A percentile compares a stretch with the other conserved stretches of the same genome.
phyloP scores from a whole-genome alignment of 2,329 filamentous ascomycete genomes.

The Lasiodiplodia sp. region DNA sequence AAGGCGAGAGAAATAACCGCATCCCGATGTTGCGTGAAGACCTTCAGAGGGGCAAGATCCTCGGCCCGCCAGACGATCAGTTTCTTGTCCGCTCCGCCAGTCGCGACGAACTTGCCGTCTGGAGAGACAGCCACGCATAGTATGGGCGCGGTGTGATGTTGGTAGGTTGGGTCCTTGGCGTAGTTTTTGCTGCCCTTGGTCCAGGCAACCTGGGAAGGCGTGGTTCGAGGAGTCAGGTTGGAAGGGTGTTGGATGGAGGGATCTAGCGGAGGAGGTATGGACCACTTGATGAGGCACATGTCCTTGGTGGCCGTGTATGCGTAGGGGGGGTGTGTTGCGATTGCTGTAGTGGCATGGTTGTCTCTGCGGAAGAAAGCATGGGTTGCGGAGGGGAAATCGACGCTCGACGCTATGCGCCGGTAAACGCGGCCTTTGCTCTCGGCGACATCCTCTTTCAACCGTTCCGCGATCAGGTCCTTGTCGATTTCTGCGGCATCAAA shows the following conservation, averaged over 20 bases:
- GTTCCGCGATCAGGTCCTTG: slow-evolving; percentile 86
- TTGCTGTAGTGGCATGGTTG: slow-evolving; percentile 77
- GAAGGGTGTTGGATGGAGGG: slow-evolving; percentile 45
- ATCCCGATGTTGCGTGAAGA: slow-evolving; percentile 92
- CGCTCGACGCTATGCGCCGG: slow-evolving; percentile 74
- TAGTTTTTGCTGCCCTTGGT: slow-evolving; percentile 67
- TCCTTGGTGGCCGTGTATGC: slow-evolving; percentile 92
- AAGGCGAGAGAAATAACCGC: slow-evolving; percentile 86
- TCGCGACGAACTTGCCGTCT: slow-evolving; percentile 89
- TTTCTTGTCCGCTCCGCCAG: slow-evolving; percentile 83
- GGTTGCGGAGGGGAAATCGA: slow-evolving; percentile 72
- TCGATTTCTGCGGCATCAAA: slow-evolving; percentile 97
- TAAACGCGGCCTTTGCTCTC: slow-evolving; percentile 92
- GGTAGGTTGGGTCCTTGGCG: slow-evolving; percentile 66
- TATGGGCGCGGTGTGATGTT: slow-evolving; percentile 80
- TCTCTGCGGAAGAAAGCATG: slow-evolving; percentile 81
- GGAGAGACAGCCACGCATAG: slow-evolving; percentile 85
- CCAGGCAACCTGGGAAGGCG: slow-evolving; percentile 69
- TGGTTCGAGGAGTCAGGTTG: slow-evolving; percentile 62
- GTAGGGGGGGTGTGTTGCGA: slow-evolving; percentile 80
- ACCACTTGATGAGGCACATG: slow-evolving; percentile 86
- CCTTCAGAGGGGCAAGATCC: slow-evolving; percentile 77
- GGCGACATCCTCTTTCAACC: slow-evolving; percentile 88
- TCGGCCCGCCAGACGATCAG: slow-evolving; percentile 88
- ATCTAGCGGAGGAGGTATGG: slow-evolving; percentile 69